Percentiles rank a stretch among this genome's conserved stretches.
phyloP scores from a whole-genome alignment of 2,329 filamentous ascomycete genomes.

The Proliferodiscus dingleyae region DNA sequence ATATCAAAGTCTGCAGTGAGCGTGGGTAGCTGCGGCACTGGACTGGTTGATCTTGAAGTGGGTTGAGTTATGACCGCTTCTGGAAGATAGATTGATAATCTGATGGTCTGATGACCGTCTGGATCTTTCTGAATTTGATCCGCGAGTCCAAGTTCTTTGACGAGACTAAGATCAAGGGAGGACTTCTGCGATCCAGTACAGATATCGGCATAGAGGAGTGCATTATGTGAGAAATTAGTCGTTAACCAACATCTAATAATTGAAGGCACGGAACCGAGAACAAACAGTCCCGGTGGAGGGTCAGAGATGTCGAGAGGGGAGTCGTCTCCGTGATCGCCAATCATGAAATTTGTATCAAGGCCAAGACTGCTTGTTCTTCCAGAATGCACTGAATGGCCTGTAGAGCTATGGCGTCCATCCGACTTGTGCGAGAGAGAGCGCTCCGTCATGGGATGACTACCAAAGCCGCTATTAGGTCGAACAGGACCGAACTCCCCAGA shows the following conservation, averaged over 20 bases:
- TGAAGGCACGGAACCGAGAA: slow-evolving; percentile 83
- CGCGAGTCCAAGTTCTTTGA: slow-evolving; percentile 68
- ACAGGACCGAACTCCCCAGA: slow-evolving; percentile 76
- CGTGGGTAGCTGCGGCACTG: slow-evolving; percentile 75
- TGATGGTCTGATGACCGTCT: slow-evolving; percentile 64
- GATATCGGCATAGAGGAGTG: slow-evolving; percentile 83
- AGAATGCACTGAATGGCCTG: slow-evolving; percentile 77
- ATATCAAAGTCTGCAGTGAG: slow-evolving; percentile 77
- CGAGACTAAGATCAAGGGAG: slow-evolving; percentile 68
- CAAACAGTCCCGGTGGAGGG: slow-evolving; percentile 77
- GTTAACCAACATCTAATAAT: slow-evolving; percentile 96
- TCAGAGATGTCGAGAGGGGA: slow-evolving; percentile 68
- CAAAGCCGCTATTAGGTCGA: slow-evolving; percentile 74
- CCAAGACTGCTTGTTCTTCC: slow-evolving; percentile 84
- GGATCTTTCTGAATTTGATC: slow-evolving; percentile 61
- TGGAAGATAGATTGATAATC: slow-evolving; percentile 79
- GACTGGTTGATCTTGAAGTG: slow-evolving; percentile 67
- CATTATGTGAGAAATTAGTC: slow-evolving; percentile 81
- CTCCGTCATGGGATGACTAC: slow-evolving; percentile 78
- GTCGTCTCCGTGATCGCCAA: slow-evolving; percentile 57
- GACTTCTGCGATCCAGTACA: slow-evolving; percentile 91
- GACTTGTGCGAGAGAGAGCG: slow-evolving; percentile 91
- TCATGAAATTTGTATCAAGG: slow-evolving; percentile 66
- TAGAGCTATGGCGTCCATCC: slow-evolving; percentile 88
- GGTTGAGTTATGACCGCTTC: slow-evolving; percentile 80